Evolutionary conservation across 495 filamentous ascomycete genomes (phyloP).

Genomic region (Haplographium delicatum): DNA sequence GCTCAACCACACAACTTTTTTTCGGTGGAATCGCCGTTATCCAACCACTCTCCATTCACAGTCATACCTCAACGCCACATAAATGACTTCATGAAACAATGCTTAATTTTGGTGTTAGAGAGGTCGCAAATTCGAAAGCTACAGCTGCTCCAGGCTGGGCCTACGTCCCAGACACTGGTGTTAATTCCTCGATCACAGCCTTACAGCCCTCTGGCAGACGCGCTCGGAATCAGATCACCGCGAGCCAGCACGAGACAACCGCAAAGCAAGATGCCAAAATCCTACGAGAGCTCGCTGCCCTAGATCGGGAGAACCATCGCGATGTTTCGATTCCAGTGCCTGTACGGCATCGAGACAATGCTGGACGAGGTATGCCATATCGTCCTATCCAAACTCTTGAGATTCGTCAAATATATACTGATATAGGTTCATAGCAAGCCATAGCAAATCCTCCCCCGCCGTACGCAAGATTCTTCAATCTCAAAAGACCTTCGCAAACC

Average conservation of each 20-base stretch:
- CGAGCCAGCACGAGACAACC: constrained; percentile 53
- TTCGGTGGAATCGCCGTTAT: neutral
- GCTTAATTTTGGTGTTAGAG: constrained; percentile 56
- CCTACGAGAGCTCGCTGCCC: constrained; percentile 66
- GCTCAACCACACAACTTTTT: neutral
- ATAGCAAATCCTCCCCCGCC: constrained; percentile 63
- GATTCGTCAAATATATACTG: too few relatives aligned
- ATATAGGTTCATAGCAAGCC: constrained; percentile 20
- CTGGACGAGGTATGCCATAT: constrained; percentile 41
- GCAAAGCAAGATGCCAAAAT: constrained; percentile 73
- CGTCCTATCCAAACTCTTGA: too few relatives aligned
- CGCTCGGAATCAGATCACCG: constrained; percentile 51
- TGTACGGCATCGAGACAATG: constrained; percentile 42
- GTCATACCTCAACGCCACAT: neutral
- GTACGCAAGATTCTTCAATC: constrained; percentile 88
- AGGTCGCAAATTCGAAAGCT: constrained; percentile 64
- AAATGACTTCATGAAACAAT: constrained; percentile 9
- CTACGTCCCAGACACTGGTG: constrained; percentile 74
- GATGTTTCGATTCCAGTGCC: constrained; percentile 68
- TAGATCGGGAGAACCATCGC: constrained; percentile 73
- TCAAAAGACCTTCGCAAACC: constrained; percentile 87
- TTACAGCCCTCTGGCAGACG: constrained; percentile 53
- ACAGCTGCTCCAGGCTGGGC: constrained; percentile 76
- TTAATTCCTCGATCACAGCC: constrained; percentile 47
- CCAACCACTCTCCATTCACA: neutral